phyloP scores from a whole-genome alignment of 2,329 filamentous ascomycete genomes.

The Coleophoma eucalyptorum region DNA sequence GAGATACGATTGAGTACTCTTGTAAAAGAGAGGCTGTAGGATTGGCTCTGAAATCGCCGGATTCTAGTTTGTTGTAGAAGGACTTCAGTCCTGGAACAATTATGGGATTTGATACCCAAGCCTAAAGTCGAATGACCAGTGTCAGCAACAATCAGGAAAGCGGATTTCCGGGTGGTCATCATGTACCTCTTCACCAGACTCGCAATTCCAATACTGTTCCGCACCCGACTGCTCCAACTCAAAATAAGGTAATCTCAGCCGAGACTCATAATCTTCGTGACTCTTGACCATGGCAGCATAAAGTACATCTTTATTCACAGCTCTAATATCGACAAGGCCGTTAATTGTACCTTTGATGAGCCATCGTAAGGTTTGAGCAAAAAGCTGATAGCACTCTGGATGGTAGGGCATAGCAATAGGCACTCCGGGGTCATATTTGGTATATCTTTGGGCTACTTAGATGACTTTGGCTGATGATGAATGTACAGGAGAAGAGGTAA shows the following conservation, averaged over 20 bases:
- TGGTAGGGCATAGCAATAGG: conserved; percentile 7
- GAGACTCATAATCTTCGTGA: not conserved
- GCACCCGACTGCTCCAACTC: conserved; percentile 1
- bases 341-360: not conserved
- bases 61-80: not conserved
- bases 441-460: conserved; percentile 4
- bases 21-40: not conserved
- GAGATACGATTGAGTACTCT: not conserved
- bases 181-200: conserved; percentile 7
- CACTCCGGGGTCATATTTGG: conserved; percentile 2
- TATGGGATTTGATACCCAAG: conserved; percentile 11
- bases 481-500: conserved; percentile 1
- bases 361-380: conserved; percentile 7
- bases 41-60: not conserved
- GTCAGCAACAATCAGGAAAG: not conserved
- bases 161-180: not conserved
- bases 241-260: conserved; percentile 8
- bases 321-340: not conserved
- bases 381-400: conserved; percentile 4
- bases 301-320: conserved; percentile 5
- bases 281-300: conserved; percentile 5
- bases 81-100: not conserved
- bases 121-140: conserved; percentile 5
- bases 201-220: conserved; percentile 9
- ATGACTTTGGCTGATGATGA: not conserved